A percentile compares a stretch with the other conserved stretches of the same genome.
These are phyloP conservation scores for Aegilops speltoides DNA, from an alignment of 176 grass and related monocot species.

Conservation along the genomic window DNA sequence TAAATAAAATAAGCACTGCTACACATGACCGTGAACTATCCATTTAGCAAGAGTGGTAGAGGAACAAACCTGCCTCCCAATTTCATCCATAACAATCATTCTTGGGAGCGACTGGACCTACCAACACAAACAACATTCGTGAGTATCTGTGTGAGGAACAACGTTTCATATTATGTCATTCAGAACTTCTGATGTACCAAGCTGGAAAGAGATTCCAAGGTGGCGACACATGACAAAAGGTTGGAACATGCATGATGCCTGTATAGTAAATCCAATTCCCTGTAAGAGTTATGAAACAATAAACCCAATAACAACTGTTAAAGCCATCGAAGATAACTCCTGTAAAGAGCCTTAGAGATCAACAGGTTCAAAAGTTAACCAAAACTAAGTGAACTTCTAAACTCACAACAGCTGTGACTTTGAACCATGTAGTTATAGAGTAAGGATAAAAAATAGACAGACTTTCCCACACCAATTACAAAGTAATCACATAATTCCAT, in stretches of 20 bases:
- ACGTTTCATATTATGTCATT: conserved; percentile 19
- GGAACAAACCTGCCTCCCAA: conserved; percentile 80
- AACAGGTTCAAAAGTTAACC: neutral
- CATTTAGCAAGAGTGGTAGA: conserved; percentile 19
- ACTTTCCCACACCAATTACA: neutral
- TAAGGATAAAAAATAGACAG: neutral
- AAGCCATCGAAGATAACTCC: neutral
- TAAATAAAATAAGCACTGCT: neutral
- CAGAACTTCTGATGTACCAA: conserved; percentile 47
- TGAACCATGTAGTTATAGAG: neutral
- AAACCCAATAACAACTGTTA: neutral
- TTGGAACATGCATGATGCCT: conserved; percentile 77
- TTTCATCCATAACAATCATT: conserved; percentile 99
- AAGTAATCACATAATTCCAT: neutral
- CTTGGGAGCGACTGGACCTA: conserved; percentile 88
- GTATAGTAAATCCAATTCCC: conserved; percentile 96
- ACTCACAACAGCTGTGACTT: neutral
- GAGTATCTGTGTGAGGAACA: neutral
- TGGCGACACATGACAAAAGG: conserved; percentile 82
- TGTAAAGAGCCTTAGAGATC: neutral
- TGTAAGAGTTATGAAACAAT: conserved; percentile 36
- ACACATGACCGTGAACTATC: neutral
- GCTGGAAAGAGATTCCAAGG: conserved; percentile 91
- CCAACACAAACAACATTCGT: conserved; percentile 32
- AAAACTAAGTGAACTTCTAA: neutral